Conservation (phyloP, 352 stramenopile species). For the Pythium biforme region DNA sequence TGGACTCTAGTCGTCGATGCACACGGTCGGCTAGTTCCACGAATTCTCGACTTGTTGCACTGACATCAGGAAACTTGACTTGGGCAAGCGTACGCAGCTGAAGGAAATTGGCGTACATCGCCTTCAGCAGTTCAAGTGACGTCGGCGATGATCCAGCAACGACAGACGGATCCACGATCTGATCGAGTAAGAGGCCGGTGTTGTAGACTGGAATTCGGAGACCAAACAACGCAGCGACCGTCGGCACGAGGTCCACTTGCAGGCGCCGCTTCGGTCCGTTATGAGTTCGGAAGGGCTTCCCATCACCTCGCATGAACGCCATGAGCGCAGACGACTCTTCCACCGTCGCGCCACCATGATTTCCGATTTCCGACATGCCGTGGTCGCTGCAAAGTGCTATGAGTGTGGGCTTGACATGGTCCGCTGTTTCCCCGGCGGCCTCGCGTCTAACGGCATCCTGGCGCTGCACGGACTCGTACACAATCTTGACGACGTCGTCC, state of each 20-base stretch:
- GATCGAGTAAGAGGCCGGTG: constrained; percentile 62
- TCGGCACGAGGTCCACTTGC: constrained; percentile 82
- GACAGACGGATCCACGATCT: constrained; percentile 25
- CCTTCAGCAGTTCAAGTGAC: constrained; percentile 5
- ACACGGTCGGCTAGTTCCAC: constrained; percentile 13
- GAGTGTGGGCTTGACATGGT: constrained; percentile 49
- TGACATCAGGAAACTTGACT: constrained; percentile 44
- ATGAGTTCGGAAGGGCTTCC: constrained; percentile 21
- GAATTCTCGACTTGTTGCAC: constrained; percentile 30
- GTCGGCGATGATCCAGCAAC: not conserved
- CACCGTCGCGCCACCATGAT: constrained; percentile 81
- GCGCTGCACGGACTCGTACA: constrained; percentile 54
- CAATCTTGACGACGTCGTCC: constrained; percentile 62
- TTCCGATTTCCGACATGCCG: constrained; percentile 88
- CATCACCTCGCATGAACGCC: constrained; percentile 65
- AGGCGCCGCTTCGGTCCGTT: constrained; percentile 10
- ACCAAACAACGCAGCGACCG: constrained; percentile 69
- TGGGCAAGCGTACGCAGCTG: constrained; percentile 52
- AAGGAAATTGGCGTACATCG: constrained; percentile 56
- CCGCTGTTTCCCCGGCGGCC: not conserved
- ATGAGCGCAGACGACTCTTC: constrained; percentile 84
- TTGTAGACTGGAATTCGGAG: constrained; percentile 65
- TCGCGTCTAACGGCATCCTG: constrained; percentile 46
- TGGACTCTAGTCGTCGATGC: not conserved
- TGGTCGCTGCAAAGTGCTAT: constrained; percentile 86